Percentiles rank a stretch among this genome's conserved stretches.
phyloP scores from a whole-genome alignment of 1,139 yeast genomes.

The Scheffersomyces illinoinensis region DNA sequence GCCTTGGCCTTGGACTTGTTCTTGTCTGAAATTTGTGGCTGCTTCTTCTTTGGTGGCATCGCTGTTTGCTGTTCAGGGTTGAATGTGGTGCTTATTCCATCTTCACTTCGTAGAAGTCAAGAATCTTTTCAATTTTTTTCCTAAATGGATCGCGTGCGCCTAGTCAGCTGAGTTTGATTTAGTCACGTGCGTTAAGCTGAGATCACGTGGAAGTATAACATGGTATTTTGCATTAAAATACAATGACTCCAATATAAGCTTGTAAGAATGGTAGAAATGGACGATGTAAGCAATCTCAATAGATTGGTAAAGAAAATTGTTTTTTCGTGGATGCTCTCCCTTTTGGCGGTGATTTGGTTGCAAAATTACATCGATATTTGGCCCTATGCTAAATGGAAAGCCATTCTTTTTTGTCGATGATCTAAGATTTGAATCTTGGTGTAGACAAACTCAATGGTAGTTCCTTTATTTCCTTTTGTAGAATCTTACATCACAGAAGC shows the following conservation, averaged over 20 bases:
- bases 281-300: neutral
- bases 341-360: too few relatives aligned
- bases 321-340: too few relatives aligned
- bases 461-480: too few relatives aligned
- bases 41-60: slow-evolving; percentile 69
- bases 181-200: neutral
- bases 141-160: neutral
- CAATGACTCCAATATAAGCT: neutral
- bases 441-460: too few relatives aligned
- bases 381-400: too few relatives aligned
- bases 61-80: neutral
- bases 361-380: too few relatives aligned
- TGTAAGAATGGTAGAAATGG: too few relatives aligned
- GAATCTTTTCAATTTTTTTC: neutral
- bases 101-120: neutral
- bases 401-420: too few relatives aligned
- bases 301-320: neutral
- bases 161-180: neutral
- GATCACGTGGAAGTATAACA: neutral
- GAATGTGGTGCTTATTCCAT: neutral
- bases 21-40: slow-evolving; percentile 55
- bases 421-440: too few relatives aligned
- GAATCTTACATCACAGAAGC: neutral
- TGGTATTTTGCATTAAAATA: neutral
- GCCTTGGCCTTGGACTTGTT: slow-evolving; percentile 69